phyloP scores from a whole-genome alignment of 306 rosid species.

The Malus sylvestris region DNA sequence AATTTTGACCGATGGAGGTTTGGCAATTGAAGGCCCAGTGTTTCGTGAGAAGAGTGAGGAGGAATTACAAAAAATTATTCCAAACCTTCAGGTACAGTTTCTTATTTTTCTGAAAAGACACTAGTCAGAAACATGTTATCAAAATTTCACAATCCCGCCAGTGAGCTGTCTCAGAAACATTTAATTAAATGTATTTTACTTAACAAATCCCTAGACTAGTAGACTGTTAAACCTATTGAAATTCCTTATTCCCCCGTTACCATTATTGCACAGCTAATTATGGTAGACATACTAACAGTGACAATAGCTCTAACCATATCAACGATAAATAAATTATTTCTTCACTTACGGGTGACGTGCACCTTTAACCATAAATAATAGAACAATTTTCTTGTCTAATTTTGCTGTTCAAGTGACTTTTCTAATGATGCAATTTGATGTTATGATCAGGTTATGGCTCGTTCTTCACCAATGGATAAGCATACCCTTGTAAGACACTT shows the following conservation, averaged over 20 bases:
- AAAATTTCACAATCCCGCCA: neutral
- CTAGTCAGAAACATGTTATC: neutral
- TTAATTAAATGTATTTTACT: neutral
- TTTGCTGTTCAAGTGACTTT: neutral
- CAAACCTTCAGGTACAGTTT: conserved; percentile 67
- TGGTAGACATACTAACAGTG: neutral
- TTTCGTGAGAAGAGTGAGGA: conserved; percentile 75
- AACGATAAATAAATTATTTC: neutral
- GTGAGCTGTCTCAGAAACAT: neutral
- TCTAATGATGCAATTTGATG: conserved; percentile 7
- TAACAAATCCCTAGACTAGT: neutral
- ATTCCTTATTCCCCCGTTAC: neutral
- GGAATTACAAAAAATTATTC: conserved; percentile 59
- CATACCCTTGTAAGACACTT: conserved; percentile 80
- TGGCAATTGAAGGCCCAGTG: conserved; percentile 92
- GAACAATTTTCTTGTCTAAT: neutral
- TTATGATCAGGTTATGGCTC: conserved; percentile 80
- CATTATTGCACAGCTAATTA: neutral
- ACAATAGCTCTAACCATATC: neutral
- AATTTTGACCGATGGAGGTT: conserved; percentile 70
- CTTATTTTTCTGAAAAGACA: neutral
- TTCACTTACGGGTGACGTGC: neutral
- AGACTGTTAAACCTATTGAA: neutral
- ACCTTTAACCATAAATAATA: neutral
- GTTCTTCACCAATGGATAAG: conserved; percentile 96